Evolutionary conservation across 164 flowering plant species (phyloP).

Genomic region (Protea cynaroides): DNA sequence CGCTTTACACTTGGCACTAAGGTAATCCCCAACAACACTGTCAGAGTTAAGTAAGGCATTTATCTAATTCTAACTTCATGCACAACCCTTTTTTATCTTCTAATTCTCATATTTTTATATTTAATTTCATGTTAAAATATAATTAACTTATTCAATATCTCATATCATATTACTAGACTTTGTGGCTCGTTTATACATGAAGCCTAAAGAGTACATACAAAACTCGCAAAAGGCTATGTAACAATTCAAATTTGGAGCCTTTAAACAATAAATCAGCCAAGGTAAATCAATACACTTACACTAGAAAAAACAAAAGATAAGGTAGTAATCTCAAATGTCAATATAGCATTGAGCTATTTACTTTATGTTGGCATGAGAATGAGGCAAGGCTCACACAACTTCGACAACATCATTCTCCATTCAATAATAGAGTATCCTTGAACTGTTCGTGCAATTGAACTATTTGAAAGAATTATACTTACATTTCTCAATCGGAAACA

Average conservation of each 20-base stretch:
- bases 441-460: background rate
- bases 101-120: background rate
- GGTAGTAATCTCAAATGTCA: background rate
- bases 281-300: background rate
- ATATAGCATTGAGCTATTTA: background rate
- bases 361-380: conserved; percentile 10
- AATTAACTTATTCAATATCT: background rate
- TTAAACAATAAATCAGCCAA: background rate
- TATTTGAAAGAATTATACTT: background rate
- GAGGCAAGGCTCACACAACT: conserved; percentile 4
- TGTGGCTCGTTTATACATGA: too few relatives aligned
- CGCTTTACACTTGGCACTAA: too few relatives aligned
- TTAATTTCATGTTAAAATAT: background rate
- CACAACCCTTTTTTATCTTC: background rate
- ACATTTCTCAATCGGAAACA: background rate
- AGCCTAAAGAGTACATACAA: too few relatives aligned
- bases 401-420: conserved; percentile 20
- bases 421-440: conserved; percentile 1
- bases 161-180: too few relatives aligned
- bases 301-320: background rate
- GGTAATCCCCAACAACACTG: too few relatives aligned
- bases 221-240: background rate
- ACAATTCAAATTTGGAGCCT: background rate
- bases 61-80: too few relatives aligned
- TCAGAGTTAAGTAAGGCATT: too few relatives aligned